phyloP scores from a whole-genome alignment of 1,284 basidiomycete species.

The Naganishia albida region DNA sequence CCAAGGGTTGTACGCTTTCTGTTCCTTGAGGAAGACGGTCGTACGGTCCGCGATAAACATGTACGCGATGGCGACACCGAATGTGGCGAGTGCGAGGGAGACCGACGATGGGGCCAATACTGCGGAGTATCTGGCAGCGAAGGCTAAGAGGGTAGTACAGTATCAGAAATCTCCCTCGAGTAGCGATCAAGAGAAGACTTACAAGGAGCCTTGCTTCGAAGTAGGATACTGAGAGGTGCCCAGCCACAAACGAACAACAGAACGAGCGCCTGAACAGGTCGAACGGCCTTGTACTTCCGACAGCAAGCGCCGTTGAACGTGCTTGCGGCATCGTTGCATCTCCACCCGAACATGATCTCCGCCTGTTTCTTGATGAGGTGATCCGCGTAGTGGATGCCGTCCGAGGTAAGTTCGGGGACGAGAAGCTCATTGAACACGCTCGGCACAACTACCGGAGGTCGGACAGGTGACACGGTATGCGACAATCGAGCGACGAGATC shows the following conservation, averaged over 20 bases:
- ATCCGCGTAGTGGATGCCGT: constrained; percentile 78
- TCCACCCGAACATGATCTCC: constrained; percentile 73
- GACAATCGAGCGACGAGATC: constrained; percentile 70
- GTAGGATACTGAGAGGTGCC: constrained; percentile 61
- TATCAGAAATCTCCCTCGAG: neutral
- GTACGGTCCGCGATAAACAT: constrained; percentile 79
- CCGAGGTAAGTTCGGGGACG: constrained; percentile 69
- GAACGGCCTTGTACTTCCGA: constrained; percentile 68
- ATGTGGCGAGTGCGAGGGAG: constrained; percentile 58
- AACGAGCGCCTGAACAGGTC: constrained; percentile 64
- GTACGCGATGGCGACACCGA: constrained; percentile 66
- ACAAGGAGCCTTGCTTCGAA: constrained; percentile 46
- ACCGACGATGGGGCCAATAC: constrained; percentile 55
- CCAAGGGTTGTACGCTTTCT: constrained; percentile 74
- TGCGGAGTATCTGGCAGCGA: constrained; percentile 46
- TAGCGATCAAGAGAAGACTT: constrained; percentile 39
- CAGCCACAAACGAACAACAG: constrained; percentile 60
- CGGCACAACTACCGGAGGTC: constrained; percentile 63
- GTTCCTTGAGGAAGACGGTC: constrained; percentile 79
- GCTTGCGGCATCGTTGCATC: constrained; percentile 73
- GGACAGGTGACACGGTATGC: constrained; percentile 40
- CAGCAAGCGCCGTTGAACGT: constrained; percentile 82
- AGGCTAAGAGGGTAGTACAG: constrained; percentile 32
- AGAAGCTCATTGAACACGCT: constrained; percentile 76
- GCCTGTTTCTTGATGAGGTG: constrained; percentile 69